Percentiles rank a stretch among this genome's conserved stretches.
Conservation (phyloP, 306 rosid species). For the Castanea crenata region DNA sequence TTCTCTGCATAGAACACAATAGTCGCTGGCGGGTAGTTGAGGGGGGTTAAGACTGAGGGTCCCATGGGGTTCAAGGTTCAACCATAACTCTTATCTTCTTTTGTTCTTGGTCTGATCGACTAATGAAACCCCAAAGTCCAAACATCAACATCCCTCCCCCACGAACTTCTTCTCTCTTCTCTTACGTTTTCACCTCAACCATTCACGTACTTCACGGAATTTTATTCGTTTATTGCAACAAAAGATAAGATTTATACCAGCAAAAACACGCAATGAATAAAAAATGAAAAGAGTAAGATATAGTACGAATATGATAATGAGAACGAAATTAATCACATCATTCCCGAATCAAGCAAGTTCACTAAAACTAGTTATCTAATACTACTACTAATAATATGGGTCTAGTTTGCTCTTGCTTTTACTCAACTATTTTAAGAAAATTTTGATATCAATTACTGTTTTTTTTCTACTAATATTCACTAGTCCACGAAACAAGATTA, state of each 20-base stretch:
- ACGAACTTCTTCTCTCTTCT: not conserved
- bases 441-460: too few relatives aligned
- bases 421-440: too few relatives aligned
- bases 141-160: not conserved
- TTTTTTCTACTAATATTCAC: too few relatives aligned
- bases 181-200: not conserved
- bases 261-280: not conserved
- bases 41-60: slow-evolving; percentile 40
- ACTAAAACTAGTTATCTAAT: too few relatives aligned
- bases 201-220: not conserved
- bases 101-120: too few relatives aligned
- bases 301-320: not conserved
- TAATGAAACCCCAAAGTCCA: not conserved
- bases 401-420: fast-evolving
- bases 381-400: too few relatives aligned
- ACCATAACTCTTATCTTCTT: not conserved
- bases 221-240: not conserved
- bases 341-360: not conserved
- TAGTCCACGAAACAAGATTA: too few relatives aligned
- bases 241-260: not conserved
- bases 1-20: slow-evolving; percentile 22
- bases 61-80: slow-evolving; percentile 19
- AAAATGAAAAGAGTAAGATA: not conserved
- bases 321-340: not conserved
- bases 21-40: slow-evolving; percentile 39